phyloP scores from a whole-genome alignment of 495 filamentous ascomycete species.

The Penicillium robsamsonii region DNA sequence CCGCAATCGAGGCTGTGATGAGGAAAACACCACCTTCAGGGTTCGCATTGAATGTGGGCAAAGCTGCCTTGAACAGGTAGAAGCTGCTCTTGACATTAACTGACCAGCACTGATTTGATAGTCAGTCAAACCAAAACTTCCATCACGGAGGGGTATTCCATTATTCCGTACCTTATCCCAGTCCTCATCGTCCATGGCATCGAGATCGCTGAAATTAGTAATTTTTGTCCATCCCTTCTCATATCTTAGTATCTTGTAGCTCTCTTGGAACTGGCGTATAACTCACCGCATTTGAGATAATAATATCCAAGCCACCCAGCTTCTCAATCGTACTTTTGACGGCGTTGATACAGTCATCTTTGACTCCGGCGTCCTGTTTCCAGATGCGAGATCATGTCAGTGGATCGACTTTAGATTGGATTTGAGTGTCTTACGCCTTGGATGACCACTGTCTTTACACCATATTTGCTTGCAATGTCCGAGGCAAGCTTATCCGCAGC shows the following conservation, averaged over 20 bases:
- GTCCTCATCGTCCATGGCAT: conserved; percentile 60
- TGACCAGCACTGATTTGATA: conserved; percentile 55
- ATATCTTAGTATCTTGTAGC: background rate
- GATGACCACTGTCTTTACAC: conserved; percentile 54
- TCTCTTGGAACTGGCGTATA: background rate
- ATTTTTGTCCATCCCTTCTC: conserved; percentile 66
- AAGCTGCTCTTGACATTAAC: conserved; percentile 68
- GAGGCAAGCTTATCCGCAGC: conserved; percentile 55
- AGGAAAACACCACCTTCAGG: conserved; percentile 67
- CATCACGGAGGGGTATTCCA: background rate
- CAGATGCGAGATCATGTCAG: background rate
- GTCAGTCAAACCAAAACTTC: conserved; percentile 3
- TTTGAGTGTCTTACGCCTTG: conserved; percentile 49
- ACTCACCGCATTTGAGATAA: conserved; percentile 70
- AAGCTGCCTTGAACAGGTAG: conserved; percentile 59
- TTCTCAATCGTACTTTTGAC: conserved; percentile 56
- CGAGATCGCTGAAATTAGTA: conserved; percentile 59
- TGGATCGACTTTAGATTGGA: background rate
- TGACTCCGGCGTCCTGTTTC: conserved; percentile 55
- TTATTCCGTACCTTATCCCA: conserved; percentile 62
- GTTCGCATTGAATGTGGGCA: conserved; percentile 66
- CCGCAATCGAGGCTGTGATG: conserved; percentile 64
- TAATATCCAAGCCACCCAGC: conserved; percentile 66
- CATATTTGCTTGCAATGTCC: conserved; percentile 49
- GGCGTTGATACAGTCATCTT: conserved; percentile 51